These are phyloP conservation scores for Suillus subaureus DNA, from an alignment of 768 basidiomycete species.

Conservation along the genomic window DNA sequence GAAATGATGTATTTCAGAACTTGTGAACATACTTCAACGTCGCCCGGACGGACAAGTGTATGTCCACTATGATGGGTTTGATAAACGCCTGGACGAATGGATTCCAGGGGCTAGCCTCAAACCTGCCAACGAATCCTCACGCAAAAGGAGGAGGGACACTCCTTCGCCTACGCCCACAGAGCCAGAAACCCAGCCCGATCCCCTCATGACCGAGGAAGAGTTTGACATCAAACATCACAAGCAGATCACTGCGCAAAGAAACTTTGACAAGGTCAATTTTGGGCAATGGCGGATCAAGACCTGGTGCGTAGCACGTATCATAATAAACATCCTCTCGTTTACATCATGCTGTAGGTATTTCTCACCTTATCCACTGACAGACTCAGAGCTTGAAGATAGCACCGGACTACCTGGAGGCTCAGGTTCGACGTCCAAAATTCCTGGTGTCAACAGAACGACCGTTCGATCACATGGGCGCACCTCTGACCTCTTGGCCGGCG, in stretches of 20 bases:
- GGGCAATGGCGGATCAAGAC: slow-evolving; percentile 87
- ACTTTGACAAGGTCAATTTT: slow-evolving; percentile 87
- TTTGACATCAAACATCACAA: slow-evolving; percentile 69
- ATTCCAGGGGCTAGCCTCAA: slow-evolving; percentile 45
- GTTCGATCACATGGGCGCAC: slow-evolving; percentile 71
- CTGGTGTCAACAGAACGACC: slow-evolving; percentile 51
- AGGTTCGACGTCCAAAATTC: slow-evolving; percentile 42
- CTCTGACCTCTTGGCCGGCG: slow-evolving; percentile 70
- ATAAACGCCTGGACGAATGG: slow-evolving; percentile 81
- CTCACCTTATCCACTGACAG: slow-evolving; percentile 85
- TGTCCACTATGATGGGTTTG: slow-evolving; percentile 72
- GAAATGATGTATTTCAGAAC: slow-evolving; percentile 30
- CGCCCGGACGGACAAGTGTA: slow-evolving; percentile 53
- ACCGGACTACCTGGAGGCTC: slow-evolving; percentile 22
- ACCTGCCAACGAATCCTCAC: slow-evolving; percentile 19
- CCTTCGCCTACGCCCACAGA: slow-evolving; percentile 15
- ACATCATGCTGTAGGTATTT: slow-evolving; percentile 67
- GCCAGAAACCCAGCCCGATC: slow-evolving; percentile 24
- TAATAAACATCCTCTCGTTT: slow-evolving; percentile 1
- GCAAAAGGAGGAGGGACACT: slow-evolving; percentile 26
- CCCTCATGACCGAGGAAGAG: slow-evolving; percentile 66
- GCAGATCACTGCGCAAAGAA: slow-evolving; percentile 68
- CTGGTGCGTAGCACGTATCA: slow-evolving; percentile 57
- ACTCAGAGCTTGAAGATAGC: slow-evolving; percentile 62
- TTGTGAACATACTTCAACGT: slow-evolving; percentile 55